These are phyloP conservation scores for Penicillium sp. DNA, from an alignment of 2,329 filamentous ascomycete genomes.

Conservation along the genomic window DNA sequence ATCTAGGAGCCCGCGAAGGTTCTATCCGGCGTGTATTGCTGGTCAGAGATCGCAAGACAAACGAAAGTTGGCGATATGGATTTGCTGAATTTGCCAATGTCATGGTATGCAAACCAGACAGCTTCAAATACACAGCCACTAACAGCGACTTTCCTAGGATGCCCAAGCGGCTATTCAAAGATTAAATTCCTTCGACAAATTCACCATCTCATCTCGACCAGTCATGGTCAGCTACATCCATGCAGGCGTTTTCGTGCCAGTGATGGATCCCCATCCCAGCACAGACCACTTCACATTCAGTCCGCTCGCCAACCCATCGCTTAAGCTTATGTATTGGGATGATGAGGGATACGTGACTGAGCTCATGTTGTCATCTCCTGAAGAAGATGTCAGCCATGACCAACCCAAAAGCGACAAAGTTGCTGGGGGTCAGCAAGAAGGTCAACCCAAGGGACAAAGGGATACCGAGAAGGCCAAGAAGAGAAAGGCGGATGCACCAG, in stretches of 20 bases:
- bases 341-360: conserved; percentile 72
- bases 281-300: conserved; percentile 70
- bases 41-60: conserved; percentile 71
- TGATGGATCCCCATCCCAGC: conserved; percentile 63
- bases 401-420: conserved; percentile 28
- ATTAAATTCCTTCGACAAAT: conserved; percentile 72
- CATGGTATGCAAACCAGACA: conserved; percentile 47
- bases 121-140: conserved; percentile 2
- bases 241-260: conserved; percentile 81
- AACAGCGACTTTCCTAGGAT: conserved; percentile 50
- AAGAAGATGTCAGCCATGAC: conserved; percentile 40
- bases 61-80: conserved; percentile 78
- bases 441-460: conserved; percentile 39
- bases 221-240: conserved; percentile 77
- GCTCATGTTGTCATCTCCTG: conserved; percentile 60
- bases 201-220: conserved; percentile 75
- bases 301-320: conserved; percentile 68
- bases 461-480: conserved; percentile 52
- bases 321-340: conserved; percentile 78
- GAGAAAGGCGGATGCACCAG: conserved; percentile 49
- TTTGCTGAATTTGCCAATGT: conserved; percentile 82
- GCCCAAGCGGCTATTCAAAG: conserved; percentile 74
- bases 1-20: conserved; percentile 71
- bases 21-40: conserved; percentile 78
- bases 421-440: conserved; percentile 22